Percentiles rank a stretch among this genome's conserved stretches.
Evolutionary conservation across 352 stramenopile species (phyloP).

Genomic region (Labyrinthula sp.): DNA sequence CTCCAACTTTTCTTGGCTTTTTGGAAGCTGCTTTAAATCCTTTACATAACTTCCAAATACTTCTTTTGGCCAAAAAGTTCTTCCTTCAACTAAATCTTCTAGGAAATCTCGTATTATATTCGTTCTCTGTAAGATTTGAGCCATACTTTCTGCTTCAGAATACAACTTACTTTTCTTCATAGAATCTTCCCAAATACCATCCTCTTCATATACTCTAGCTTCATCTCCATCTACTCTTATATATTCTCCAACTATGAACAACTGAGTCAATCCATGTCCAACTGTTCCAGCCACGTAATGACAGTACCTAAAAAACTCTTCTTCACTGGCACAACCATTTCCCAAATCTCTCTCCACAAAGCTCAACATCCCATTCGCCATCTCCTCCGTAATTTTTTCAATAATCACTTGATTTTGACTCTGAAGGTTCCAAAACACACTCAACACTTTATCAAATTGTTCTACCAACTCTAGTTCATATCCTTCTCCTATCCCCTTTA

Average conservation of each 20-base stretch:
- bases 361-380: slow-evolving; percentile 66
- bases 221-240: slow-evolving; percentile 3
- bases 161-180: slow-evolving; percentile 1
- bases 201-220: no score
- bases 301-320: slow-evolving; percentile 68
- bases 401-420: slow-evolving; percentile 45
- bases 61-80: slow-evolving; percentile 63
- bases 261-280: slow-evolving; percentile 56
- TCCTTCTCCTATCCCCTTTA: slow-evolving; percentile 35
- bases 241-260: slow-evolving; percentile 42
- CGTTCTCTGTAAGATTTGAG: slow-evolving; percentile 70
- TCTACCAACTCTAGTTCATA: slow-evolving; percentile 53
- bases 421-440: slow-evolving; percentile 32
- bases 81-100: slow-evolving; percentile 68
- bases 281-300: slow-evolving; percentile 70
- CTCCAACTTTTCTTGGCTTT: slow-evolving; percentile 36
- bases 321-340: slow-evolving; percentile 52
- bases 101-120: slow-evolving; percentile 83
- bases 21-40: slow-evolving; percentile 45
- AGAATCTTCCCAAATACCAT: slow-evolving; percentile 38
- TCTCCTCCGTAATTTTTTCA: slow-evolving; percentile 55
- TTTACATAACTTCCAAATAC: slow-evolving; percentile 56
- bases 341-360: slow-evolving; percentile 64
- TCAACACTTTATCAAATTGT: slow-evolving; percentile 40
- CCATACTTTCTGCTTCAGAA: slow-evolving; percentile 60